Evolutionary conservation across 495 filamentous ascomycete species (phyloP).

Genomic region (Viridothelium virens): DNA sequence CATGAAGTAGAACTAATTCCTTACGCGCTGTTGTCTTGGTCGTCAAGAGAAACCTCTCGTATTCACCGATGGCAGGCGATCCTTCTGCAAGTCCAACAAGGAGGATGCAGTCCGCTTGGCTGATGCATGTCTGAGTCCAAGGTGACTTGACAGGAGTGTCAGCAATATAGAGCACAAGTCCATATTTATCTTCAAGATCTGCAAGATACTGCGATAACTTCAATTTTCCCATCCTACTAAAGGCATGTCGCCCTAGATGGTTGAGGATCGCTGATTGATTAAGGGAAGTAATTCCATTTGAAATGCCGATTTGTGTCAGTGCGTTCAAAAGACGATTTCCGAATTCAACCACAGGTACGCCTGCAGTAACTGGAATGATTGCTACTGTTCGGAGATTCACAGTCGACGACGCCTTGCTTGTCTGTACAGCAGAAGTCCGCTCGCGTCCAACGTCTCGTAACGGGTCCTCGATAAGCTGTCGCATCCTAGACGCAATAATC

Average conservation of each 20-base stretch:
- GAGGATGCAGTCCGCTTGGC: slow-evolving; percentile 90
- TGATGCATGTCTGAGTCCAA: slow-evolving; percentile 97
- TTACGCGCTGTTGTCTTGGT: slow-evolving; percentile 97
- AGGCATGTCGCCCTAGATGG: slow-evolving; percentile 89
- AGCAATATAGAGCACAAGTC: slow-evolving; percentile 92
- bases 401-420: slow-evolving; percentile 71
- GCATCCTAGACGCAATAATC: slow-evolving; percentile 93
- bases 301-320: slow-evolving; percentile 75
- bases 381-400: slow-evolving; percentile 89
- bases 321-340: slow-evolving; percentile 82
- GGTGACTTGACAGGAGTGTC: slow-evolving; percentile 93
- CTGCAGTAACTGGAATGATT: slow-evolving; percentile 80
- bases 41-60: slow-evolving; percentile 87
- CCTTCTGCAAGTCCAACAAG: slow-evolving; percentile 87
- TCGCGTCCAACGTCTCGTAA: slow-evolving; percentile 47
- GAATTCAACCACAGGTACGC: slow-evolving; percentile 92
- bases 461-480: slow-evolving; percentile 74
- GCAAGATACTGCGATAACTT: slow-evolving; percentile 94
- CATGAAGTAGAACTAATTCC: slow-evolving; percentile 85
- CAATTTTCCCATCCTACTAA: slow-evolving; percentile 93
- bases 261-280: slow-evolving; percentile 92
- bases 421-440: slow-evolving; percentile 45
- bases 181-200: slow-evolving; percentile 94
- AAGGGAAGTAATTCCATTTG: slow-evolving; percentile 82
- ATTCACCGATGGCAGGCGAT: slow-evolving; percentile 85